Base-by-base conservation (phyloP, 345 rosid species). In the Isatis tinctoria region DNA sequence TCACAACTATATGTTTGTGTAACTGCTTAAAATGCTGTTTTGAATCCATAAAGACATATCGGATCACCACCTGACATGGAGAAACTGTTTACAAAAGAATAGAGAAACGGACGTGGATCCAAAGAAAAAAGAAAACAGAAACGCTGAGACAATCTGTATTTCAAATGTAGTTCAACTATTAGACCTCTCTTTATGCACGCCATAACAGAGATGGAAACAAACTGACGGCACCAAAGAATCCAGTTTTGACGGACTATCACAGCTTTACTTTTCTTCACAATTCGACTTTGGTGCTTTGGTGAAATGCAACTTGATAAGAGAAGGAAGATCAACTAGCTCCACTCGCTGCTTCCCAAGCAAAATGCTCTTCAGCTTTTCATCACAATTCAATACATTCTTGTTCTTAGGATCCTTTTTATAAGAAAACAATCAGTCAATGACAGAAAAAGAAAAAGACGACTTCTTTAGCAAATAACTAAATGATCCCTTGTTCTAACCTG, bases 271-370 rank as follows among this genome's bases (percentile, higher is more conserved):
- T 14, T 22, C 8, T 45, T 0, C 33, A 65, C 22, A 53, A 33
- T 8, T 65, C 82, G 81, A 89, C 85, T 90, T 91, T 30, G 81
- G 78, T 64, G 27, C 76, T 68, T 90, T 91, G 3, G 97, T 93
- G 65, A 91, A 88, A 82, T 92, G 98, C 70, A 88, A 73, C 76
- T 88, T 92, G 86, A 94, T 82, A 37, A 94, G 75, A 10, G 83
- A 82, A 53, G 97, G 97, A 68, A 94, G 98, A 59, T 94, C 97
- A 4, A 78, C 90, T 1, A 92, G 83, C 37, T 88, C 97, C 77
- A 94, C 90, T 80, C 67, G 93, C 52, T 83, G 45, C 86, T 87
- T 91, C 36, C 97, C 96, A 69, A 87, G 68, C 73, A 92, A 81
- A 67, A 94, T 88, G 33, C 85, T 79, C 75, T 82, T 87, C 78